Conservation (phyloP, 2,329 filamentous ascomycete species). For the Xylariaceae sp. region DNA sequence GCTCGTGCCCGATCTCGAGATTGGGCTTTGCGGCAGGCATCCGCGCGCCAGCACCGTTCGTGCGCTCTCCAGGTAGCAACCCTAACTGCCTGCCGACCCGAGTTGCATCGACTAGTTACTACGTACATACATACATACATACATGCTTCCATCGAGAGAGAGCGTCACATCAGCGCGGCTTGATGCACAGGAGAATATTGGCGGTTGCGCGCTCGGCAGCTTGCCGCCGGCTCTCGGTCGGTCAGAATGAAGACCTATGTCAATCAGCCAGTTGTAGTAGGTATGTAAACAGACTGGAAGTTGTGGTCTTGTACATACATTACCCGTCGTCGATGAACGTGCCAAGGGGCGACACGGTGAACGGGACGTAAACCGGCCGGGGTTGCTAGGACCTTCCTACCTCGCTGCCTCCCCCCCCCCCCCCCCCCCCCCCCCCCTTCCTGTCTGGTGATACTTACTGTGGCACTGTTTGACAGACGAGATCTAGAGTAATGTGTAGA, state of each 20-base stretch:
- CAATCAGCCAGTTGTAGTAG: no score
- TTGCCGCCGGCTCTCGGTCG: constrained; percentile 14
- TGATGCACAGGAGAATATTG: constrained; percentile 15
- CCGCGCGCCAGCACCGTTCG: constrained; percentile 3
- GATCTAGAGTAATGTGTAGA: constrained; percentile 34
- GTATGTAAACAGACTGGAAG: no score
- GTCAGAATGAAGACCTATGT: no score
- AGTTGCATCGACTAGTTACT: no score
- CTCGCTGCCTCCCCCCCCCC: neutral
- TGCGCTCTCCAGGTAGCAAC: neutral
- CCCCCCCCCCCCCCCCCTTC: neutral
- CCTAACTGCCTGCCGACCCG: no score
- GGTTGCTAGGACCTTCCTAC: neutral
- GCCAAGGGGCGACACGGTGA: neutral
- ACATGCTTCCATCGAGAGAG: neutral
- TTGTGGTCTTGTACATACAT: no score
- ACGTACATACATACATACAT: no score
- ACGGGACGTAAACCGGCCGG: no score
- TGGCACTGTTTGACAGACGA: constrained; percentile 22
- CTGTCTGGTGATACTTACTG: no score
- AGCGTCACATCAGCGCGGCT: constrained; percentile 16
- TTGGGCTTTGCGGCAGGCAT: constrained; percentile 7
- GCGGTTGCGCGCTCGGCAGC: constrained; percentile 9
- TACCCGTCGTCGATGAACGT: constrained; percentile 3
- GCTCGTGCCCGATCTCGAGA: constrained; percentile 19